phyloP scores from a whole-genome alignment of 805 yeast genomes.

The Cyberlindnera saturnus region DNA sequence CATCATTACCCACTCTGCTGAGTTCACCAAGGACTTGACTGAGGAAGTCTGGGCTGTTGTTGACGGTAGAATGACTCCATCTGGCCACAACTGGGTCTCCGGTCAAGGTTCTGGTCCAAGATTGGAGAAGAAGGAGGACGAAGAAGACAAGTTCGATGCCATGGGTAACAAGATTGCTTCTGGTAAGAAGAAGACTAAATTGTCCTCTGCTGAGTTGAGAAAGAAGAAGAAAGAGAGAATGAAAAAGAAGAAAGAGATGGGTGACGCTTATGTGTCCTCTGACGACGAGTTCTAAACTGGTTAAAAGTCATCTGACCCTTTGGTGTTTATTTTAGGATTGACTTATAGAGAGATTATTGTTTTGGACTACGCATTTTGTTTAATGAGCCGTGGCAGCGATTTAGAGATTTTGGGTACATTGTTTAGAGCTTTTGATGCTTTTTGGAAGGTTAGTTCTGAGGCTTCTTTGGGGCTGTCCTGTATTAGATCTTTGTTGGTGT shows the following conservation, averaged over 20 bases:
- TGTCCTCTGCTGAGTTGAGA: constrained; percentile 98
- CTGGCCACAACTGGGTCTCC: constrained; percentile 99
- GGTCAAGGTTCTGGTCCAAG: constrained; percentile 99
- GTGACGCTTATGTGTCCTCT: constrained; percentile 98
- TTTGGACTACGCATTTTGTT: too few species aligned
- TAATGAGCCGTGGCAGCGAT: too few species aligned
- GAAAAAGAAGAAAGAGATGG: constrained; percentile 99
- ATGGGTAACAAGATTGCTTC: constrained; percentile 99
- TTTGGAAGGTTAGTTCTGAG: too few species aligned
- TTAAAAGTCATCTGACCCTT: not conserved
- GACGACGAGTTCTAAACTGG: constrained; percentile 72
- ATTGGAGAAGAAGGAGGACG: constrained; percentile 91
- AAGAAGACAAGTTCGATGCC: constrained; percentile 98
- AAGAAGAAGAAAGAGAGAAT: constrained; percentile 99
- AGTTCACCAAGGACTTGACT: constrained; percentile 98
- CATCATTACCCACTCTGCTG: constrained; percentile 99
- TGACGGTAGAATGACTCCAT: constrained; percentile 98
- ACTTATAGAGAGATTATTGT: not conserved
- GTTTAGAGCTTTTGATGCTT: too few species aligned
- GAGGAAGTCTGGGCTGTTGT: constrained; percentile 99
- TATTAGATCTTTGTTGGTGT: too few species aligned
- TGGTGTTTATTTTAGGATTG: not conserved
- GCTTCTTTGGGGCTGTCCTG: too few species aligned
- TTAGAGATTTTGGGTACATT: too few species aligned
- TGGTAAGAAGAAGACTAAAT: constrained; percentile 94